Base-by-base conservation (phyloP, 1,284 basidiomycete species). In the Waitea zeae region DNA sequence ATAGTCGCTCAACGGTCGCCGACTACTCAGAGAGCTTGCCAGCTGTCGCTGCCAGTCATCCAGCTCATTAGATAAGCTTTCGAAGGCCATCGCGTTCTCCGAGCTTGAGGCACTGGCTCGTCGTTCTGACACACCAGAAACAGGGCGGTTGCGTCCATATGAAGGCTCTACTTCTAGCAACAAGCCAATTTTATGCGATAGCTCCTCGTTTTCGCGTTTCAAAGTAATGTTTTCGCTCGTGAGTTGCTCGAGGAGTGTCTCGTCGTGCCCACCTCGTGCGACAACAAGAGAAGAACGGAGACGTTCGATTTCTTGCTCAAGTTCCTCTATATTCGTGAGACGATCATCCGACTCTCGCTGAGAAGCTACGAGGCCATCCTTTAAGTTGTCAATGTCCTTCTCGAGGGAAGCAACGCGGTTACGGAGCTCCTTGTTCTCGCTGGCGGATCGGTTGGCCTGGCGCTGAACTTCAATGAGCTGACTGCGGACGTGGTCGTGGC, bases 21-120 rank as follows among this genome's bases (percentile, higher is more conserved):
- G 69, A 43, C 61, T 70, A 49, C 67, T 72, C 68, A 79, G 73
- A 12, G 78, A 77, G 47, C 67, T 80, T 13, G 77, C 73, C 40
- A 83, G 62, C 47, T 81, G 78, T 37, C 79, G 66, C 49, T 81
- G 76, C 82, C 81, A 86, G 44, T 77, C 79, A 42, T 84, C 80
- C 46, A 86, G 51, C 48, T 86, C 80, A 45, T 68, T 79, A 35
- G 70, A 80, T 34, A 81, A 64, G 45, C 74, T 63, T 46, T 79
- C 79, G 46, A 76, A 82, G 17, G 72, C 71, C 40, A 73, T 55
- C 24, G 67, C 72, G 50, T 78, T 81, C 45, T 86, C 82, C n/a
- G 77, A 80, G 54, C 80, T 83, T 19, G 80, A 78, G 39, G 70
- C 70, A 49, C 82, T 86, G 31, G 64, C 59, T 30, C 71, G 71